These are phyloP conservation scores for Austroboletus niveus DNA, from an alignment of 1,284 basidiomycete genomes.

Conservation along the genomic window DNA sequence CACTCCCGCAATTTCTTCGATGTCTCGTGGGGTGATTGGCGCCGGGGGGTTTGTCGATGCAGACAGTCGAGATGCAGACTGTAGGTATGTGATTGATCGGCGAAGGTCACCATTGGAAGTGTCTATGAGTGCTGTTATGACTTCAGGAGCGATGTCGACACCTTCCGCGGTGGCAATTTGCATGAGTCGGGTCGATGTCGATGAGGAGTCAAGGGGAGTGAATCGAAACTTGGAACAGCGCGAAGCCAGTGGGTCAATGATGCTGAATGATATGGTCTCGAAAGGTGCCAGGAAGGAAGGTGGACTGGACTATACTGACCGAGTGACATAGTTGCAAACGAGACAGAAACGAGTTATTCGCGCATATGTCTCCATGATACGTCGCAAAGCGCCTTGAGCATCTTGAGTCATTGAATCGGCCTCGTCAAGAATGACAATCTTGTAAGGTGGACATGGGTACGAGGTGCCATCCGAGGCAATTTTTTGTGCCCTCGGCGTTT, in stretches of 20 bases:
- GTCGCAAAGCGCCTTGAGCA: slow-evolving; percentile 90
- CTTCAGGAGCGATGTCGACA: slow-evolving; percentile 48
- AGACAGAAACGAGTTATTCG: slow-evolving; percentile 97
- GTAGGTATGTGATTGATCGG: slow-evolving; percentile 97
- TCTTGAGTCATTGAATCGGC: slow-evolving; percentile 99
- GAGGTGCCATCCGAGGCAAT: slow-evolving; percentile 76
- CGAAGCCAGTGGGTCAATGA: slow-evolving; percentile 98
- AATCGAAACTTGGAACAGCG: slow-evolving; percentile 99
- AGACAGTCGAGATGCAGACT: slow-evolving; percentile 89
- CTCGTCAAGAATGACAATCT: slow-evolving; percentile 98
- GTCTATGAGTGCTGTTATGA: slow-evolving; percentile 72
- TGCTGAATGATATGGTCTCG: slow-evolving; percentile 50
- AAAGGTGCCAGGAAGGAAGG: slow-evolving; percentile 5
- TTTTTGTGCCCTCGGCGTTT: slow-evolving; percentile 81
- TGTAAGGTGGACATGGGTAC: slow-evolving; percentile 97
- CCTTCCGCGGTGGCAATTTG: slow-evolving; percentile 75
- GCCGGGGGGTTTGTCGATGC: slow-evolving; percentile 67
- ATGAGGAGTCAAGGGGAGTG: slow-evolving; percentile 82
- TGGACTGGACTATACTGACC: slow-evolving; percentile 48
- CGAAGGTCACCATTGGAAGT: slow-evolving; percentile 93
- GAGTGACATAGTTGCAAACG: slow-evolving; percentile 98
- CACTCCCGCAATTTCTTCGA: slow-evolving; percentile 97
- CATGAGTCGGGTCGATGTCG: slow-evolving; percentile 74
- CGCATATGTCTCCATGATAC: slow-evolving; percentile 99
- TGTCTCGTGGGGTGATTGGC: slow-evolving; percentile 70